A percentile compares a stretch with the other conserved stretches of the same genome.
These are phyloP conservation scores for Scutellaria barbata DNA, from an alignment of 257 asterid genomes.

Conservation along the genomic window DNA sequence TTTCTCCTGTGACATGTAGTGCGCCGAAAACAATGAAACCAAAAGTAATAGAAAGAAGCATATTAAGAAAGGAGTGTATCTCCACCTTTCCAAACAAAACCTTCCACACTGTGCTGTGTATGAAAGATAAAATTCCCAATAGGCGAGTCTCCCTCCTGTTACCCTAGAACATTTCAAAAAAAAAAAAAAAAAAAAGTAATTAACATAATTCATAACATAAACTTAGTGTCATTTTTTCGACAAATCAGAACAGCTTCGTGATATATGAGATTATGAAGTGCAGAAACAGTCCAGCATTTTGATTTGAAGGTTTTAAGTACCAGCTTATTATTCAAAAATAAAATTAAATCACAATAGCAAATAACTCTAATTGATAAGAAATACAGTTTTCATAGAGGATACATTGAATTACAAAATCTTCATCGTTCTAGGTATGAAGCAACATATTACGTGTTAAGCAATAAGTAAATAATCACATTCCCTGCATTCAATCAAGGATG, in stretches of 20 bases:
- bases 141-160: conserved; percentile 86
- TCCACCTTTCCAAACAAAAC: conserved; percentile 87
- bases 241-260: not conserved
- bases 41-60: not conserved
- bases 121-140: conserved; percentile 84
- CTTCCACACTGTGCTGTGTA: conserved; percentile 95
- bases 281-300: conserved; percentile 22
- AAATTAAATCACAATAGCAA: too few relatives aligned
- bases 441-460: too few relatives aligned
- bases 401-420: too few relatives aligned
- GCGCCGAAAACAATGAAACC: not conserved
- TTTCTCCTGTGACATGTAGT: not conserved
- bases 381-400: too few relatives aligned
- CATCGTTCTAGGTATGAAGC: too few relatives aligned
- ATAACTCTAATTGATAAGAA: too few relatives aligned
- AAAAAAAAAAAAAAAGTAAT: conserved; percentile 1
- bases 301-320: not conserved
- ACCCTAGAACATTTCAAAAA: conserved; percentile 54
- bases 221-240: too few relatives aligned
- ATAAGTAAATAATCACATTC: too few relatives aligned
- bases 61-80: not conserved
- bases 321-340: not conserved
- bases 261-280: not conserved
- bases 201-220: too few relatives aligned
- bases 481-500: too few relatives aligned